Conservation (phyloP, 2,329 filamentous ascomycete genomes). For the Exophiala mesophila region DNA sequence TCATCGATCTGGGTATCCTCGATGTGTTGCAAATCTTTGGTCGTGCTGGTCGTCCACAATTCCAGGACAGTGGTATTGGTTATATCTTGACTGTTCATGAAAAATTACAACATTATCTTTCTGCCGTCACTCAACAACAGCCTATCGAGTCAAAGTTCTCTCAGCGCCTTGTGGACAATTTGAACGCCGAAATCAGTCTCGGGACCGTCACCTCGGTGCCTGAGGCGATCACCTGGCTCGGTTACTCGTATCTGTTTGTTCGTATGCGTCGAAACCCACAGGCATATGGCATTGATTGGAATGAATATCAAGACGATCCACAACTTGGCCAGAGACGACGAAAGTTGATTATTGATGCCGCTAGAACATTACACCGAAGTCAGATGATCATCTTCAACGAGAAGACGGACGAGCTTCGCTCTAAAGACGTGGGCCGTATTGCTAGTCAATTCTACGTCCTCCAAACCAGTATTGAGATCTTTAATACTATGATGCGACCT, state of each 20-base stretch:
- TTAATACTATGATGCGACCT: slow-evolving; percentile 90
- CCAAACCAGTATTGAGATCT: slow-evolving; percentile 89
- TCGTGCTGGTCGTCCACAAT: slow-evolving; percentile 94
- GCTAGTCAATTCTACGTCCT: slow-evolving; percentile 96
- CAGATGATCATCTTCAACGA: slow-evolving; percentile 99
- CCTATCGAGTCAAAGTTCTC: slow-evolving; percentile 98
- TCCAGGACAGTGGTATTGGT: slow-evolving; percentile 94
- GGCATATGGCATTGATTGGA: slow-evolving; percentile 92
- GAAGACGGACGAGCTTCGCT: slow-evolving; percentile 81
- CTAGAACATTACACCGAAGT: slow-evolving; percentile 77
- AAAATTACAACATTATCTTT: slow-evolving; percentile 83
- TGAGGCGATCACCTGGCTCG: slow-evolving; percentile 94
- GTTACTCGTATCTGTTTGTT: slow-evolving; percentile 96
- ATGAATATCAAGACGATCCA: slow-evolving; percentile 82
- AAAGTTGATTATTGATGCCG: slow-evolving; percentile 82
- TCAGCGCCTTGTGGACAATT: slow-evolving; percentile 85
- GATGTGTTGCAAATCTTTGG: slow-evolving; percentile 98
- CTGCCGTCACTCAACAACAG: slow-evolving; percentile 88
- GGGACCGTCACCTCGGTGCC: slow-evolving; percentile 92
- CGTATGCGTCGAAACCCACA: slow-evolving; percentile 90
- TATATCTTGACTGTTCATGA: slow-evolving; percentile 98
- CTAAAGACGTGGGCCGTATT: slow-evolving; percentile 93
- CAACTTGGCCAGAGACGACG: slow-evolving; percentile 79
- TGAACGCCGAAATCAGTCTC: slow-evolving; percentile 90
- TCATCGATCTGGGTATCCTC: slow-evolving; percentile 90